Percentiles rank a stretch among this genome's conserved stretches.
These are phyloP conservation scores for Biscogniauxia sp. DNA, from an alignment of 2,329 filamentous ascomycete genomes.

Conservation along the genomic window DNA sequence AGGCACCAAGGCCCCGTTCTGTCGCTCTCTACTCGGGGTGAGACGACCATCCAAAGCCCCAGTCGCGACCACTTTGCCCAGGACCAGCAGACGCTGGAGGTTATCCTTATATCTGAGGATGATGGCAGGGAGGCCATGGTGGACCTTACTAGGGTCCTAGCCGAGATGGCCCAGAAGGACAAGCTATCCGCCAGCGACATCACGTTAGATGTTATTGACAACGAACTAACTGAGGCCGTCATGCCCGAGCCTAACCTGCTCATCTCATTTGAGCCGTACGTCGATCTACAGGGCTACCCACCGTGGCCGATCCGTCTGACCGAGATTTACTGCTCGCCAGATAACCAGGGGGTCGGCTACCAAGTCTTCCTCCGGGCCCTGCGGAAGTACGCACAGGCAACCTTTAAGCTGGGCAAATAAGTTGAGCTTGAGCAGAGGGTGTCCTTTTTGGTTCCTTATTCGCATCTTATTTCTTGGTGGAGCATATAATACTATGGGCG, in stretches of 20 bases:
- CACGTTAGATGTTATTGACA: constrained; percentile 80
- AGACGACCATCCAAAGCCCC: constrained; percentile 37
- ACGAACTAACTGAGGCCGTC: constrained; percentile 75
- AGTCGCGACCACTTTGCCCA: constrained; percentile 30
- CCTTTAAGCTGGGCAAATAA: constrained; percentile 79
- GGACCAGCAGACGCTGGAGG: constrained; percentile 44
- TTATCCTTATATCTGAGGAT: constrained; percentile 81
- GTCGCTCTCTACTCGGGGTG: constrained; percentile 49
- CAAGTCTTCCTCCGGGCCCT: constrained; percentile 87
- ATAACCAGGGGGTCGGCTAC: constrained; percentile 84
- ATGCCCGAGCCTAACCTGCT: constrained; percentile 89
- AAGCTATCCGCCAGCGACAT: constrained; percentile 83
- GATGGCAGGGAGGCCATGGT: constrained; percentile 93
- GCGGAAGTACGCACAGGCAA: constrained; percentile 79
- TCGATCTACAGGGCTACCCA: constrained; percentile 87
- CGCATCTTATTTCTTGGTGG: background rate
- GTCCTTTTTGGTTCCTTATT: background rate
- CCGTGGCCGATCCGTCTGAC: constrained; percentile 95
- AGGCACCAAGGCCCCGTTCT: constrained; percentile 65
- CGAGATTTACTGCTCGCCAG: constrained; percentile 80
- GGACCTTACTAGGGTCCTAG: constrained; percentile 88
- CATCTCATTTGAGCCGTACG: constrained; percentile 78
- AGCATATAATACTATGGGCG: background rate
- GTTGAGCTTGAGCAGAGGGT: background rate
- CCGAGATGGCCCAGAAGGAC: constrained; percentile 89